Conservation (phyloP, 1,139 yeast species). For the Suhomyces yuchorum region DNA sequence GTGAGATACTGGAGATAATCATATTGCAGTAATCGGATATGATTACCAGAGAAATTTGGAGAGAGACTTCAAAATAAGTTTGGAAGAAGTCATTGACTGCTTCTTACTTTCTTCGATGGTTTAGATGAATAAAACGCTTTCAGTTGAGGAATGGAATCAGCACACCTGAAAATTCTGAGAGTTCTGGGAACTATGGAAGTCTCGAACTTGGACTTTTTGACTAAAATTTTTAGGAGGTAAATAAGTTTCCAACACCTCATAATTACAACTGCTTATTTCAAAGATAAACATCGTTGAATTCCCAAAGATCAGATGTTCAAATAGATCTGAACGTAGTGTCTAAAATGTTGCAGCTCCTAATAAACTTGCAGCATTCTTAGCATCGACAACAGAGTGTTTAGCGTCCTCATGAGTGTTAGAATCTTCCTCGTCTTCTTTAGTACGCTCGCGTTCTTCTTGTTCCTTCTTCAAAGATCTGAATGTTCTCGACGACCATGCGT, state of each 20-base stretch:
- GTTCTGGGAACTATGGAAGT: too few species aligned
- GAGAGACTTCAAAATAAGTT: too few species aligned
- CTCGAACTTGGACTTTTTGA: too few species aligned
- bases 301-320: not conserved
- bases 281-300: too few species aligned
- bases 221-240: too few species aligned
- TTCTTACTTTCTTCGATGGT: too few species aligned
- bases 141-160: too few species aligned
- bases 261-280: too few species aligned
- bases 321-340: not conserved
- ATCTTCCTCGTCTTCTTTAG: slow-evolving; percentile 21
- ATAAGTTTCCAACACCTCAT: too few species aligned
- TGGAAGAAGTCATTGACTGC: too few species aligned
- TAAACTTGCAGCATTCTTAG: slow-evolving; percentile 77
- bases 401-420: slow-evolving; percentile 24
- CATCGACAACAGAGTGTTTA: slow-evolving; percentile 56
- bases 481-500: slow-evolving; percentile 65
- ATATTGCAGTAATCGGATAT: not conserved
- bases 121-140: too few species aligned
- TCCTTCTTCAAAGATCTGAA: slow-evolving; percentile 55
- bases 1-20: not conserved
- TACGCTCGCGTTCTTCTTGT: slow-evolving; percentile 24
- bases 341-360: slow-evolving; percentile 77
- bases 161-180: too few species aligned
- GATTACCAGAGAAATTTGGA: not conserved